A percentile compares a stretch with the other conserved stretches of the same genome.
These are phyloP conservation scores for Sutorius australiensis DNA, from an alignment of 768 basidiomycete species.

Conservation along the genomic window DNA sequence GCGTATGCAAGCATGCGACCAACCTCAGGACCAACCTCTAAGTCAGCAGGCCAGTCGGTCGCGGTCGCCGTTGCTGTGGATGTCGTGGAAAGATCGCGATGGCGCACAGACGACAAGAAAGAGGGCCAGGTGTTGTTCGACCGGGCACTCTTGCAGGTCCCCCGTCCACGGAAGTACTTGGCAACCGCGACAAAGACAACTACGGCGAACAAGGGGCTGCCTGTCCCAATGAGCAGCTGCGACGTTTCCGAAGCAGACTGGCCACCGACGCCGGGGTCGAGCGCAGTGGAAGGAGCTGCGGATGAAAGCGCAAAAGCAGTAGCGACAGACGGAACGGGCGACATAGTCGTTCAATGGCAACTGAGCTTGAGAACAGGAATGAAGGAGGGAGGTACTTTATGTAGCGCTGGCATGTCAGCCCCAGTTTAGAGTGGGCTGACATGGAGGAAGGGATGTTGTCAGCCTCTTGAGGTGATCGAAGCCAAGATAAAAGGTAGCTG, in stretches of 20 bases:
- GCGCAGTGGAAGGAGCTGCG: constrained; percentile 1
- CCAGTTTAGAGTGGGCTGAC: constrained; percentile 2
- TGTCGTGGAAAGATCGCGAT: background rate
- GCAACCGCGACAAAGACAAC: constrained; percentile 12
- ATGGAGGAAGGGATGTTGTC: background rate
- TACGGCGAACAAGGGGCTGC: constrained; percentile 13
- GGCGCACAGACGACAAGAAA: constrained; percentile 6
- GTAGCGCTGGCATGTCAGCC: constrained; percentile 7
- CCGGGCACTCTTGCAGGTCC: background rate
- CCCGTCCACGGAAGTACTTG: constrained; percentile 16
- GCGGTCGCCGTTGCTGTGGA: background rate
- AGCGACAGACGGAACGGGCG: constrained; percentile 14
- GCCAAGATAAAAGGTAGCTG: background rate
- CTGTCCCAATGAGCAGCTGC: constrained; percentile 4
- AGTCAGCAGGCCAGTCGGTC: background rate
- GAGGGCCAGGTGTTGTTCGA: constrained; percentile 5
- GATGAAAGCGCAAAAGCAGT: constrained; percentile 1
- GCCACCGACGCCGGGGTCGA: background rate
- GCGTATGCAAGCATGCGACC: background rate
- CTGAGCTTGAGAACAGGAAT: background rate
- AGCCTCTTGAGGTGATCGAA: constrained; percentile 5
- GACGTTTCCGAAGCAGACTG: background rate
- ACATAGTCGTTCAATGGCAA: constrained; percentile 13
- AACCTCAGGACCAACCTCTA: constrained; percentile 14
- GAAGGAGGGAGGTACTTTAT: background rate